A percentile compares a stretch with the other conserved stretches of the same genome.
Conservation (phyloP, 2,329 filamentous ascomycete genomes). For the Colletotrichum tropicicola region DNA sequence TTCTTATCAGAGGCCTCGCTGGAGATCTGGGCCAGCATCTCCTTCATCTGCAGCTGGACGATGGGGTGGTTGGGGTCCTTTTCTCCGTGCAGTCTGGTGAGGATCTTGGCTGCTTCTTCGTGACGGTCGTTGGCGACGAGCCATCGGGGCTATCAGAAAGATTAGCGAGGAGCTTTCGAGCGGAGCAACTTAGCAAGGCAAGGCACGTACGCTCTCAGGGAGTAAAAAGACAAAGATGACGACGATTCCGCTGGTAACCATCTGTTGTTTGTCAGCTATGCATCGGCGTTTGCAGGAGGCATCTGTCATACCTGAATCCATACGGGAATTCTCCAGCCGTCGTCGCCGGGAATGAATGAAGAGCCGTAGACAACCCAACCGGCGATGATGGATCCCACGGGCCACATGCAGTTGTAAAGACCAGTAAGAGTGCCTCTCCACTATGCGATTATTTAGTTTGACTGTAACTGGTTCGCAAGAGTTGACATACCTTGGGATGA, state of each 20-base stretch:
- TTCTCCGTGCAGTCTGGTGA: slow-evolving; percentile 61
- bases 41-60: slow-evolving; percentile 60
- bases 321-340: slow-evolving; percentile 58
- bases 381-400: slow-evolving; percentile 61
- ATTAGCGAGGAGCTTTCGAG: too few relatives aligned
- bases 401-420: slow-evolving; percentile 60
- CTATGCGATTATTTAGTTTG: slow-evolving; percentile 31
- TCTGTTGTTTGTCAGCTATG: neutral
- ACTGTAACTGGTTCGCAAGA: accelerated
- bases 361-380: slow-evolving; percentile 62
- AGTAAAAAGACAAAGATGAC: slow-evolving; percentile 51
- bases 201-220: slow-evolving; percentile 48
- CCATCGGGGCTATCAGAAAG: slow-evolving; percentile 51
- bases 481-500: slow-evolving; percentile 47
- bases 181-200: neutral
- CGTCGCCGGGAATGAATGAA: slow-evolving; percentile 45
- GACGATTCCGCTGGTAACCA: slow-evolving; percentile 55
- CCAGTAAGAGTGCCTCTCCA: slow-evolving; percentile 60
- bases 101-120: slow-evolving; percentile 50
- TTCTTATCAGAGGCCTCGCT: slow-evolving; percentile 61
- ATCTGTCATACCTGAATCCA: slow-evolving; percentile 54
- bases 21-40: slow-evolving; percentile 55
- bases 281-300: neutral
- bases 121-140: slow-evolving; percentile 51
- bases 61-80: slow-evolving; percentile 58